Base-by-base conservation (phyloP, 331 rosid species). In the Ulmus americana region DNA sequence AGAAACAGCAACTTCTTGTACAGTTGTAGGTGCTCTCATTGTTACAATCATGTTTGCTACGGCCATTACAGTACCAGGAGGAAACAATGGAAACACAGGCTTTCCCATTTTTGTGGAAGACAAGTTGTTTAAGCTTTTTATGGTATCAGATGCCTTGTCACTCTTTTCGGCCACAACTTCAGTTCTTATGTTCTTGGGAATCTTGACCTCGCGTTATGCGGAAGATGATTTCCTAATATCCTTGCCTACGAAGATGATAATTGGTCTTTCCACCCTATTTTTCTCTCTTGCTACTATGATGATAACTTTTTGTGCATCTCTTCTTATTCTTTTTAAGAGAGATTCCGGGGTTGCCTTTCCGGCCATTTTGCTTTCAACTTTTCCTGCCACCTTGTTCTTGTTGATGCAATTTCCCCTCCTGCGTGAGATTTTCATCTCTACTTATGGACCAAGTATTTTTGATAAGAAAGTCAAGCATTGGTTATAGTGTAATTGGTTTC, bases 11-110 rank as follows among this genome's bases (percentile, higher is more conserved):
- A 52, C n/a, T 38, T 73, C 64, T 0, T 59, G 70, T 41, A 65
- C 35, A 1, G 53, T 78, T 0, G 73, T 66, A 3, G 62, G 22
- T 28, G 71, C 71, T 53, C 71, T 66, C 2, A 54, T 66, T 28
- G 53, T 66, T 20, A 66, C 62, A 13, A 66, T 77, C 14, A 53
- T 52, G 13, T 77, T 77, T 45, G 68, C 66, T 4, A 65, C 62
- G 0, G 65, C 65, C 1, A 63, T 77, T 42, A 68, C 68, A 0
- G 15, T 53, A 3, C 69, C 63, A 0, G 75, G 55, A 1, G 69
- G 38, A 14, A 42, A 54, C 3, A 11, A 66, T 15, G 13, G 55
- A 8, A 5, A 28, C 0, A 44, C 14, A 7, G 64, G 59, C 6
- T 1, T 38, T 8, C 65, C 73, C 0, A 38, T 44, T 1, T 46